Evolutionary conservation across 2,329 filamentous ascomycete species (phyloP).

Genomic region (Cordyceps sp.): DNA sequence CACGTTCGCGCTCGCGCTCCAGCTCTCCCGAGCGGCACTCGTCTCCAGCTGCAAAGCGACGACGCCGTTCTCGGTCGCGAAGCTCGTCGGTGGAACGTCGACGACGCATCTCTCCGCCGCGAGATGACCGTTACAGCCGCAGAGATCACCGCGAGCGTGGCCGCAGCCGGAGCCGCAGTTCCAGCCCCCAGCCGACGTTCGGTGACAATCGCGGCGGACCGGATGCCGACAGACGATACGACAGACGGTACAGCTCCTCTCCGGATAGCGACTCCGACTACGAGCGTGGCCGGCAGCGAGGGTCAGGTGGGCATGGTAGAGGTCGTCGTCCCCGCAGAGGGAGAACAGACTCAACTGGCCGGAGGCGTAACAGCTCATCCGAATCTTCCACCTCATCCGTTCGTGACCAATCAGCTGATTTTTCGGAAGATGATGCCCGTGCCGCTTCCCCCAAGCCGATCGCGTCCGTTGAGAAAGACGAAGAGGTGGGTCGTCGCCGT

Average conservation of each 20-base stretch:
- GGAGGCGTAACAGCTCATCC: slow-evolving; percentile 34
- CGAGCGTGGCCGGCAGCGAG: slow-evolving; percentile 1
- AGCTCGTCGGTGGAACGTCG: slow-evolving; percentile 27
- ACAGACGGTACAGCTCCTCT: slow-evolving; percentile 2
- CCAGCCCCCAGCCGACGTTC: slow-evolving; percentile 6
- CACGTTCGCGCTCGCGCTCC: slow-evolving; percentile 19
- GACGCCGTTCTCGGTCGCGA: slow-evolving; percentile 29
- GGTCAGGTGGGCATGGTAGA: slow-evolving; percentile 1
- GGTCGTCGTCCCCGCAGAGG: background rate
- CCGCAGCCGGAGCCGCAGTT: slow-evolving; percentile 1
- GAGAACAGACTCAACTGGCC: slow-evolving; percentile 7
- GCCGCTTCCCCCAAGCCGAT: slow-evolving; percentile 6
- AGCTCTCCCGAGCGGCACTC: slow-evolving; percentile 18
- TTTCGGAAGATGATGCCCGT: slow-evolving; percentile 19
- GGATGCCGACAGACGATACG: background rate
- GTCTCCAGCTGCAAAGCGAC: slow-evolving; percentile 30
- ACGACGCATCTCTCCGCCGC: slow-evolving; percentile 16
- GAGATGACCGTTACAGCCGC: slow-evolving; percentile 23
- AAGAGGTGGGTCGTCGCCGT: slow-evolving; percentile 11
- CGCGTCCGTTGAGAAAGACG: slow-evolving; percentile 4
- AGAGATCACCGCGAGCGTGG: slow-evolving; percentile 15
- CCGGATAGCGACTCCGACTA: slow-evolving; percentile 3
- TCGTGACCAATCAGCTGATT: slow-evolving; percentile 40
- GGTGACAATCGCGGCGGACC: background rate
- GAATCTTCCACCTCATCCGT: slow-evolving; percentile 31